phyloP scores from a whole-genome alignment of 1,284 basidiomycete genomes.

The Amylostereum areolatum region DNA sequence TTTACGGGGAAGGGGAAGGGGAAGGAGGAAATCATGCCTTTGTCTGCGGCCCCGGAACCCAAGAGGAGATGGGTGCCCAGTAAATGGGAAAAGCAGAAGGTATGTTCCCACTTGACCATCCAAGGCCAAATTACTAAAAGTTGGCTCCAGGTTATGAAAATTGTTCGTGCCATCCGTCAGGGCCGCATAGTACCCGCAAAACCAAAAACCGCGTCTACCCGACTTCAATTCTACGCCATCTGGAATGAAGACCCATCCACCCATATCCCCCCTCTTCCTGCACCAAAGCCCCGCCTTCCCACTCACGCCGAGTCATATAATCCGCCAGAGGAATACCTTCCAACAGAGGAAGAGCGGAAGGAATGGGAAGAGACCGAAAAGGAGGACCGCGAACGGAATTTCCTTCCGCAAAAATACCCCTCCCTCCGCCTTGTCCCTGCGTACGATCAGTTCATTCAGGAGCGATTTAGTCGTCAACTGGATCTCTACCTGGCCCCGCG shows the following conservation, averaged over 20 bases:
- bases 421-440: slow-evolving; percentile 88
- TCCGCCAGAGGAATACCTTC: slow-evolving; percentile 95
- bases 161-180: slow-evolving; percentile 95
- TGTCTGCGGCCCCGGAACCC: slow-evolving; percentile 89
- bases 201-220: slow-evolving; percentile 65
- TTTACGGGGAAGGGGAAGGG: slow-evolving; percentile 90
- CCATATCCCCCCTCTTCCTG: slow-evolving; percentile 80
- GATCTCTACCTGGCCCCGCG: slow-evolving; percentile 97
- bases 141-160: slow-evolving; percentile 87
- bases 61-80: slow-evolving; percentile 96
- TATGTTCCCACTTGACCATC: slow-evolving; percentile 25
- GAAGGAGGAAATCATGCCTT: slow-evolving; percentile 89
- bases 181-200: slow-evolving; percentile 91
- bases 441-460: slow-evolving; percentile 89
- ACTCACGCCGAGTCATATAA: slow-evolving; percentile 97
- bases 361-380: slow-evolving; percentile 84
- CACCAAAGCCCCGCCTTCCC: slow-evolving; percentile 88
- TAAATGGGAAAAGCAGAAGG: slow-evolving; percentile 99
- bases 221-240: slow-evolving; percentile 82
- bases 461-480: slow-evolving; percentile 91
- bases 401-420: slow-evolving; percentile 84
- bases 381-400: slow-evolving; percentile 89
- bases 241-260: slow-evolving; percentile 75
- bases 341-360: slow-evolving; percentile 79
- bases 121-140: not conserved